Base-by-base conservation (phyloP, 495 filamentous ascomycete species). In the Staphylotrichum tortipilum region DNA sequence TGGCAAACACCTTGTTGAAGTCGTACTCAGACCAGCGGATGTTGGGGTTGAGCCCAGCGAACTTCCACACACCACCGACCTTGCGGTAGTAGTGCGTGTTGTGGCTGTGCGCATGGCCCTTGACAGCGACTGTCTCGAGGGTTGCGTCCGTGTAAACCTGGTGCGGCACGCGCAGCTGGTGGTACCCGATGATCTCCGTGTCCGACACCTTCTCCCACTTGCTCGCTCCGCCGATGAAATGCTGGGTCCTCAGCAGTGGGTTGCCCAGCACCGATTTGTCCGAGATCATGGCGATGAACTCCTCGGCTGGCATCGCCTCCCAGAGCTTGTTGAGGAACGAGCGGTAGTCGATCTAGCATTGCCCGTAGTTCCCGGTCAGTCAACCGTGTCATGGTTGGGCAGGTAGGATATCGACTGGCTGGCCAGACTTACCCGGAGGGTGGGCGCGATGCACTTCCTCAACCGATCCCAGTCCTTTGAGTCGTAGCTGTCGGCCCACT, bases 401-500 rank as follows among this genome's bases (percentile, higher is more conserved):
- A n/a, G n/a, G n/a, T n/a, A n/a, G n/a, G n/a, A n/a, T n/a, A n/a
- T n/a, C n/a, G n/a, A n/a, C n/a, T n/a, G n/a, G n/a, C n/a, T n/a
- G n/a, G n/a, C n/a, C n/a, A n/a, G n/a, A n/a, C 70, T 15, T 61
- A 80, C 76, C 24, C 73, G 75, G 42, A 88, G 67, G 2, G 78
- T 83, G 7, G 85, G 84, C 18, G 86, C 86, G 47, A 89, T 82
- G 71, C 82, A 86, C 50, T 77, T 78, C 29, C 71, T 64, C 21
- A 90, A 76, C 23, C 85, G 80, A 7, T 76, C 69, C 84, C 85
- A 89, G 75, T 90, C 82, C 75, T 85, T 90, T 58, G 73, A 76
- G 68, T 89, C 86, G 64, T 90, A 90, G 74, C 82, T 85, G 58
- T 89, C 86, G 0, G 82, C 85, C 86, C 86, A 90, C 53, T 89